Evolutionary conservation across 2,329 filamentous ascomycete genomes (phyloP).

Genomic region (Ceratocystis albifundus): DNA sequence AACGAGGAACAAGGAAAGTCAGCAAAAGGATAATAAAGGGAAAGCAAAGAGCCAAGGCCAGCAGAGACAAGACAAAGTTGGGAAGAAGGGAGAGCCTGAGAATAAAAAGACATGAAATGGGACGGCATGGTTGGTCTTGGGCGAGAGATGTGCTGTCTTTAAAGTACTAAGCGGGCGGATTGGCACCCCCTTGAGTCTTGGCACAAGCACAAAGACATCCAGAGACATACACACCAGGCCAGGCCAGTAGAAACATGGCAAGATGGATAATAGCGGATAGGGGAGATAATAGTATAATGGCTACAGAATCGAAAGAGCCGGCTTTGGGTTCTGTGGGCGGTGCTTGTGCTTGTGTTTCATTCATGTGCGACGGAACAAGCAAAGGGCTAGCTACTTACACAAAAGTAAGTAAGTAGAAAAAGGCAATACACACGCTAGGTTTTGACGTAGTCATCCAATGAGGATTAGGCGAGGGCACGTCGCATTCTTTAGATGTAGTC

Average conservation of each 20-base stretch:
- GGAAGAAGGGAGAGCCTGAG: constrained; percentile 1
- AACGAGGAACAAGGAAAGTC: neutral
- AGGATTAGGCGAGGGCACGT: constrained; percentile 14
- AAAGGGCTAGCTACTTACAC: constrained; percentile 12
- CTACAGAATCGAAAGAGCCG: constrained; percentile 6
- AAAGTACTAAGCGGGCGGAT: constrained; percentile 1
- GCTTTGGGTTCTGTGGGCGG: neutral
- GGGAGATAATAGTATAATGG: neutral
- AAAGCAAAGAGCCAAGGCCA: neutral
- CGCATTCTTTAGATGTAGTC: constrained; percentile 8
- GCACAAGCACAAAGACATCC: constrained; percentile 7
- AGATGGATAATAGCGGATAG: neutral
- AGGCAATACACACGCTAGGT: neutral
- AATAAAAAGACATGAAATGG: neutral
- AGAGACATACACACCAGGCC: neutral
- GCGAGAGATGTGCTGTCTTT: constrained; percentile 11
- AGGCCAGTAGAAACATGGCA: constrained; percentile 6
- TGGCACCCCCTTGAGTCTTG: constrained; percentile 13
- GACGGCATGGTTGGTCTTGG: neutral
- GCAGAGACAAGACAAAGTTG: constrained; percentile 3
- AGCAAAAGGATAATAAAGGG: neutral
- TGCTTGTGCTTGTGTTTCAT: constrained; percentile 9
- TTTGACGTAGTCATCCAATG: constrained; percentile 7
- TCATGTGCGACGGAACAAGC: constrained; percentile 9
- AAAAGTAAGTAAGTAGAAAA: constrained; percentile 2